Evolutionary conservation across 306 rosid genomes (phyloP).

Genomic region (Malus asiatica): DNA sequence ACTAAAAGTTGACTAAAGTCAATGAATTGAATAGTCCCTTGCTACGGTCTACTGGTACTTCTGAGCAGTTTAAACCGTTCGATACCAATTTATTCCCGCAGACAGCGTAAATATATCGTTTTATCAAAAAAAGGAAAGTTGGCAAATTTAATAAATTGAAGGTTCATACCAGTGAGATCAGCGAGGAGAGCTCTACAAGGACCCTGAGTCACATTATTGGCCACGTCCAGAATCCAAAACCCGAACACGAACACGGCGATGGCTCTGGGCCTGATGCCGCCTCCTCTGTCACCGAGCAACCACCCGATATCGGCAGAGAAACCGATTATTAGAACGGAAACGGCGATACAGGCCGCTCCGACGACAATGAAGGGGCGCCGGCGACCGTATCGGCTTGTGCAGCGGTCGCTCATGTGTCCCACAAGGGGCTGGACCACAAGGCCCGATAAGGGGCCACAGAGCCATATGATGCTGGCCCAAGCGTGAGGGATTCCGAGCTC

Average conservation of each 20-base stretch:
- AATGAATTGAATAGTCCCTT: neutral
- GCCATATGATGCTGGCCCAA: constrained; percentile 90
- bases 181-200: constrained; percentile 87
- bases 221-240: constrained; percentile 81
- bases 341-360: constrained; percentile 46
- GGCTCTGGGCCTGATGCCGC: constrained; percentile 44
- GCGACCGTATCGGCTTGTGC: constrained; percentile 73
- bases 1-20: neutral
- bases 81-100: neutral
- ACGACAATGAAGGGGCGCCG: constrained; percentile 71
- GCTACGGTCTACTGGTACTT: no score
- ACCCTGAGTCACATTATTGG: constrained; percentile 74
- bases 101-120: neutral
- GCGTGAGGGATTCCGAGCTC: constrained; percentile 94
- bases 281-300: constrained; percentile 50
- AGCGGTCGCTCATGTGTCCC: constrained; percentile 76
- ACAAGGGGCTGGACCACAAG: constrained; percentile 80
- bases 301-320: constrained; percentile 82
- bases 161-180: constrained; percentile 68
- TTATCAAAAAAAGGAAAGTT: neutral
- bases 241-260: constrained; percentile 59
- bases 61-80: neutral
- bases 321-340: constrained; percentile 62
- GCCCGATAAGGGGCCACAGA: constrained; percentile 85
- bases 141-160: neutral